A percentile compares a stretch with the other conserved stretches of the same genome.
Conservation (phyloP, 176 grass and related monocot genomes). For the Aegilops bicornis region DNA sequence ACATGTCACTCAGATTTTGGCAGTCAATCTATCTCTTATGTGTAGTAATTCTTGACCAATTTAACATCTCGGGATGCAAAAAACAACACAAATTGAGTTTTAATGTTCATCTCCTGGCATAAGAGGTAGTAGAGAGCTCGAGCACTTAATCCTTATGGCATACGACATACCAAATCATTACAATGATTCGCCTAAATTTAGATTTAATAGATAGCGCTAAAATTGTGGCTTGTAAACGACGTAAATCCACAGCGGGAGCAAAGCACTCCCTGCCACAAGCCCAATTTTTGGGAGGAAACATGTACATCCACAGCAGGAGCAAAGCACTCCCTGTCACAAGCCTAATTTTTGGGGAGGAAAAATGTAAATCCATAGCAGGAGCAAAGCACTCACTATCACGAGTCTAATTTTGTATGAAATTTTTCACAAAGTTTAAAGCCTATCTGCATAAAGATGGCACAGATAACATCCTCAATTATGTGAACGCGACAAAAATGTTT, state of each 20-base stretch:
- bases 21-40: background rate
- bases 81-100: background rate
- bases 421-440: background rate
- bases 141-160: background rate
- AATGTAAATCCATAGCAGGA: no score
- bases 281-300: no score
- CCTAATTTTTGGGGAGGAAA: no score
- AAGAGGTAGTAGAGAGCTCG: background rate
- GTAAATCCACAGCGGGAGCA: background rate
- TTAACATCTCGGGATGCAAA: background rate
- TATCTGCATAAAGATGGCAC: background rate
- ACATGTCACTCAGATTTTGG: background rate
- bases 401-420: background rate
- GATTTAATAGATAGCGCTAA: background rate
- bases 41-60: constrained; percentile 4
- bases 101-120: background rate
- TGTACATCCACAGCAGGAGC: background rate
- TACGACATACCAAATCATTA: background rate
- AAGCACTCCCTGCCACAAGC: constrained; percentile 1
- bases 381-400: no score
- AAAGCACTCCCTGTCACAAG: constrained; percentile 5
- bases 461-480: background rate
- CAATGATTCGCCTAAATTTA: background rate
- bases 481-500: background rate
- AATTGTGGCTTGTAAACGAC: background rate